Evolutionary conservation across 2,329 filamentous ascomycete genomes (phyloP).

Genomic region (Madurella mycetomatis): DNA sequence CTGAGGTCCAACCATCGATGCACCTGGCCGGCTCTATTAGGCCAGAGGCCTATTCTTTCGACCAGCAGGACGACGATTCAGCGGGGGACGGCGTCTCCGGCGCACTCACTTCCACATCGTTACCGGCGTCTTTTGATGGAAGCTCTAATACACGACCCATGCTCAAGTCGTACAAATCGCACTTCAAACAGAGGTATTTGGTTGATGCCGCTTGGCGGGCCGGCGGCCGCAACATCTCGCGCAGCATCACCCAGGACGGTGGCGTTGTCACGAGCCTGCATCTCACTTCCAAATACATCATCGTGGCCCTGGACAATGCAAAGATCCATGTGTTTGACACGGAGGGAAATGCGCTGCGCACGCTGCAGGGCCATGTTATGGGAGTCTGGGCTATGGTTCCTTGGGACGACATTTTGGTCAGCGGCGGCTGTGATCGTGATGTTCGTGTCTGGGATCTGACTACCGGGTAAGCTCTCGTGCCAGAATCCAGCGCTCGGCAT

Average conservation of each 20-base stretch:
- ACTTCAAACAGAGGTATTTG: constrained; percentile 96
- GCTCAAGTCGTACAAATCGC: constrained; percentile 82
- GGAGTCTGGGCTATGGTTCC: constrained; percentile 99
- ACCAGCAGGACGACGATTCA: constrained; percentile 32
- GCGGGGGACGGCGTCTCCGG: constrained; percentile 43
- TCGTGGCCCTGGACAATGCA: constrained; percentile 94
- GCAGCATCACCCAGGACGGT: constrained; percentile 92
- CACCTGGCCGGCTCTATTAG: constrained; percentile 30
- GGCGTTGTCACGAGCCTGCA: constrained; percentile 96
- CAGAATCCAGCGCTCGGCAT: background rate
- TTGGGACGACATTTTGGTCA: constrained; percentile 92
- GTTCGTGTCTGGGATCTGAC: constrained; percentile 95
- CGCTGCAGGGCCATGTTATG: constrained; percentile 94
- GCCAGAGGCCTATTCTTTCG: constrained; percentile 30
- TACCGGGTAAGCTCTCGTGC: constrained; percentile 64
- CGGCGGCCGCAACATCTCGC: constrained; percentile 76
- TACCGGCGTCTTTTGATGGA: constrained; percentile 47
- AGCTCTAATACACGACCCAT: constrained; percentile 50
- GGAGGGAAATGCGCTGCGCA: constrained; percentile 81
- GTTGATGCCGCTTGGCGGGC: constrained; percentile 96
- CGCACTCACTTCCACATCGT: constrained; percentile 34
- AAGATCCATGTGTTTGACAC: constrained; percentile 98
- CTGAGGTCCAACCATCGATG: constrained; percentile 42
- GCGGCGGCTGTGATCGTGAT: constrained; percentile 92
- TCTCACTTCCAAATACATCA: constrained; percentile 91